Base-by-base conservation (phyloP, 2,329 filamentous ascomycete genomes). In the Claviceps spartinae region DNA sequence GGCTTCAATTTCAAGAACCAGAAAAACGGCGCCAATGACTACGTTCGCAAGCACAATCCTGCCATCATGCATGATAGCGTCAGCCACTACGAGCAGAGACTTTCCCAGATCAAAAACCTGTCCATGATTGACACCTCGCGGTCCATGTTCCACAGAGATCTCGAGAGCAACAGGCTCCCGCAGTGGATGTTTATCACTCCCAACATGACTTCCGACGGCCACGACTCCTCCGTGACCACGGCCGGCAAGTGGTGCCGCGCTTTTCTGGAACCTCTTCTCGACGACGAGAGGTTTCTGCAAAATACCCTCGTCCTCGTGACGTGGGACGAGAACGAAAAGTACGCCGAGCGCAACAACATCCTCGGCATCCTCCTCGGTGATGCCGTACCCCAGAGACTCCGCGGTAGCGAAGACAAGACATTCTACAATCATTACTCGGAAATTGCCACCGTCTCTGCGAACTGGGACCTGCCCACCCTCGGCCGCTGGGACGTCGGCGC, bases 1-100 rank as follows among this genome's bases (percentile, higher is more conserved):
- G 86, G 85, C 24, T 65, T 66, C 38, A 70, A 68, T 0, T 87
- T 72, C 63, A 72, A 79, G 52, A 88, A 88, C 66, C 79, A 80
- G 57, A 55, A 78, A 58, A 86, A 76, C 2, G 76, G 78, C 34
- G 74, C 76, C 48, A 86, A 89, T 60, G 80, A 84, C 69, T 93
- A 93, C 63, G 86, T 91, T 7, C 82, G 88, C 62, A 91, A 93
- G 70, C 87, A 93, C 70, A 88, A 90, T 66, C 72, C 78, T 47
- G 68, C 74, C 16, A 70, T 90, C 52, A 71, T 84, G 51, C 87
- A 79, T 67, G 76, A 88, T 63, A 79, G 77, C 38, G 74, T 86
- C 49, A 76, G 82, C 53, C 70, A 74, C 50, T 76, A 74, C 48
- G 65, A 73, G 30, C 72, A 79, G 20, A 81, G 85, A 26, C 71